These are phyloP conservation scores for Actinidia chinensis DNA, from an alignment of 179 eudicot genomes.

Conservation along the genomic window DNA sequence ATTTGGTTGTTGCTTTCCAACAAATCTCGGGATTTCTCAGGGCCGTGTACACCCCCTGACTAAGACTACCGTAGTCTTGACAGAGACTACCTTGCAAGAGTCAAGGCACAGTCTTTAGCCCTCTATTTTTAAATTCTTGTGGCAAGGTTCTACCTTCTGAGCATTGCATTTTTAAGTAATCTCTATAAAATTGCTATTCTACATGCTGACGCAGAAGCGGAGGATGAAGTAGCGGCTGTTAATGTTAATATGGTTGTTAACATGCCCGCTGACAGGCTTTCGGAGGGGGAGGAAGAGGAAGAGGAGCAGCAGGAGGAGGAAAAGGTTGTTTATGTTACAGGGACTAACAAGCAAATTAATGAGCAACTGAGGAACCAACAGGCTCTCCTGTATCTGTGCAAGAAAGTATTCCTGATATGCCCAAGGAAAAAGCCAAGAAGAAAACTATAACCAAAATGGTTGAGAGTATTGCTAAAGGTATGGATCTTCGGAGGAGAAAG, in stretches of 20 bases:
- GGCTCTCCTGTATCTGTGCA: background rate
- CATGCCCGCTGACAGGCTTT: background rate
- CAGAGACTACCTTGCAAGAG: too few relatives aligned
- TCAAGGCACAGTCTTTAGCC: too few relatives aligned
- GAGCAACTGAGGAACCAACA: background rate
- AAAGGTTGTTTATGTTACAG: background rate
- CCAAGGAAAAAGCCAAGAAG: slow-evolving; percentile 8
- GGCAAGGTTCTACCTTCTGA: too few relatives aligned
- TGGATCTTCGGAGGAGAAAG: slow-evolving; percentile 9
- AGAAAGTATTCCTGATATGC: background rate
- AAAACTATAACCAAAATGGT: background rate
- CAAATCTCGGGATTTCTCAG: too few relatives aligned
- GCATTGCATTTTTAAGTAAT: too few relatives aligned
- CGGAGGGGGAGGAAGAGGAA: slow-evolving; percentile 9
- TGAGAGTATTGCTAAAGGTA: slow-evolving; percentile 4
- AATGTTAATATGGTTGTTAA: slow-evolving; percentile 1
- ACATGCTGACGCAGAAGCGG: slow-evolving; percentile 15
- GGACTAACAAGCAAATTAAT: background rate
- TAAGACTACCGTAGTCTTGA: too few relatives aligned
- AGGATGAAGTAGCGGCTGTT: background rate
- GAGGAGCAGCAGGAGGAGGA: too few relatives aligned
- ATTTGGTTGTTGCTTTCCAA: too few relatives aligned
- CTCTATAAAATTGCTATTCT: too few relatives aligned
- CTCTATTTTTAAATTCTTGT: too few relatives aligned
- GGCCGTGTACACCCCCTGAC: too few relatives aligned